A percentile compares a stretch with the other conserved stretches of the same genome.
Conservation (phyloP, 2,329 filamentous ascomycete species). For the Pseudopithomyces chartarum region DNA sequence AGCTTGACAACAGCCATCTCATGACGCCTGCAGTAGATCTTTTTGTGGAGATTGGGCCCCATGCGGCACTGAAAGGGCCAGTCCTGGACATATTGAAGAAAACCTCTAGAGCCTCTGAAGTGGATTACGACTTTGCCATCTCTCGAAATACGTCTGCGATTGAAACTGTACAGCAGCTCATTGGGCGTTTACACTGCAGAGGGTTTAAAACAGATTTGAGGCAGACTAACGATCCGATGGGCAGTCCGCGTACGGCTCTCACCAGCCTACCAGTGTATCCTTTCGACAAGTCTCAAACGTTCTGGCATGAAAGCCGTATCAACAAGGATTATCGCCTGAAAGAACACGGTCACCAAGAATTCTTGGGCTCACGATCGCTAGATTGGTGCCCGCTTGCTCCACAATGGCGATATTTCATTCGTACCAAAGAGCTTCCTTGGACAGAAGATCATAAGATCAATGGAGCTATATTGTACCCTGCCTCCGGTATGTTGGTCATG, state of each 20-base stretch:
- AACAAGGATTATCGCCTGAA: not conserved
- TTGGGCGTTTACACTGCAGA: not conserved
- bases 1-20: not conserved
- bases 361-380: slow-evolving; percentile 14
- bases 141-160: not conserved
- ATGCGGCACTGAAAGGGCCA: not conserved
- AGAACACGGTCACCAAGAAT: not conserved
- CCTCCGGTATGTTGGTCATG: slow-evolving; percentile 15
- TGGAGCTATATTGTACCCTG: slow-evolving; percentile 27
- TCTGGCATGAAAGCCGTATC: not conserved
- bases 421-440: slow-evolving; percentile 20
- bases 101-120: not conserved
- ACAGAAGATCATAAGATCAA: slow-evolving; percentile 25
- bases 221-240: not conserved
- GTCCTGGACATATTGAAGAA: not conserved
- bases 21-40: not conserved
- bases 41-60: not conserved
- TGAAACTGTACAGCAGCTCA: not conserved
- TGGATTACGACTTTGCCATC: not conserved
- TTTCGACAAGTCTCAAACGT: not conserved
- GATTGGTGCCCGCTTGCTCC: slow-evolving; percentile 32
- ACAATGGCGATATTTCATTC: slow-evolving; percentile 52
- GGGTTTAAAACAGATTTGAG: not conserved
- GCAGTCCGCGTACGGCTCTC: not conserved
- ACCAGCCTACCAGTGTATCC: not conserved